phyloP scores from a whole-genome alignment of 2,329 filamentous ascomycete species.

The Escovopsis weberi region DNA sequence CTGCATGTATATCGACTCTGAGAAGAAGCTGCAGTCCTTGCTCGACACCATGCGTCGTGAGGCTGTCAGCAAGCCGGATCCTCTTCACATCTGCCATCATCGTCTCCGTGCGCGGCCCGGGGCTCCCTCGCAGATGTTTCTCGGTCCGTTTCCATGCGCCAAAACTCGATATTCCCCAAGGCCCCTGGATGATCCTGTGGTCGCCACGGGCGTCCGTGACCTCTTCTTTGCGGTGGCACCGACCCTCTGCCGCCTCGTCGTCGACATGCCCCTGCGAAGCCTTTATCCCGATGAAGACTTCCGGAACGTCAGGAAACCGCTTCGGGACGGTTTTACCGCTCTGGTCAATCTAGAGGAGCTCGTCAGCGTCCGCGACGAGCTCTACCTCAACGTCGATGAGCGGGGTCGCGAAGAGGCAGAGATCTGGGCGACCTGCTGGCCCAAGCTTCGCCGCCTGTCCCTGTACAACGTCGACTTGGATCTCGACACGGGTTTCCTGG shows the following conservation, averaged over 20 bases:
- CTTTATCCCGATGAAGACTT: constrained; percentile 2
- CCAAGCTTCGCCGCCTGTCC: constrained; percentile 9
- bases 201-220: constrained; percentile 1
- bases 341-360: constrained; percentile 12
- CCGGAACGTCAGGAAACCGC: neutral
- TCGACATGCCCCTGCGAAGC: constrained; percentile 11
- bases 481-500: neutral
- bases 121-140: neutral
- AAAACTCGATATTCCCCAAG: neutral
- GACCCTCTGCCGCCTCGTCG: constrained; percentile 4
- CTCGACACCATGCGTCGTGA: neutral
- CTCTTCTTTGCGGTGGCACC: constrained; percentile 1
- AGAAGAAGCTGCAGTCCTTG: neutral
- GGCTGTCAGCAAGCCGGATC: too few species aligned
- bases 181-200: neutral
- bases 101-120: neutral
- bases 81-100: neutral
- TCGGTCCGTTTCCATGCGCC: neutral
- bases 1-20: constrained; percentile 3
- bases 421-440: constrained; percentile 9
- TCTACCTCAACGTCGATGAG: constrained; percentile 2
- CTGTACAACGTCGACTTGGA: constrained; percentile 5
- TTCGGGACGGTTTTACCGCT: constrained; percentile 8
- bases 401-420: constrained; percentile 1
- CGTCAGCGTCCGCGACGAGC: constrained; percentile 10